Conservation (phyloP, 805 yeast species). For the Schwanniomyces polymorphus region DNA sequence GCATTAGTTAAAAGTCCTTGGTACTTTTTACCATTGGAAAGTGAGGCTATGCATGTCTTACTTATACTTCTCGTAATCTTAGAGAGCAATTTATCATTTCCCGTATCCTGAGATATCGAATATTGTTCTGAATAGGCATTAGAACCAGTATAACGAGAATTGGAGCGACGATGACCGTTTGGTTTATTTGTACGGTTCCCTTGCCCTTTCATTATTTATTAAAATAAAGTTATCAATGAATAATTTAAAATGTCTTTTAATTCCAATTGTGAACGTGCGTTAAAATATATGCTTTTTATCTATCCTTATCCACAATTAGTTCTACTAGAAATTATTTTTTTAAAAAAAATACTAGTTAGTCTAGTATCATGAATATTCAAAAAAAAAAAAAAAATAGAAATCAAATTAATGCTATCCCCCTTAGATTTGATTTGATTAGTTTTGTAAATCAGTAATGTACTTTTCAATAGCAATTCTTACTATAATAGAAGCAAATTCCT, state of each 20-base stretch:
- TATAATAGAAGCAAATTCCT: neutral
- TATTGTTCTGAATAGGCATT: constrained; percentile 3
- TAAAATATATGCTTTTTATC: neutral
- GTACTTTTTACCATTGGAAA: constrained; percentile 59
- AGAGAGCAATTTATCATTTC: constrained; percentile 53
- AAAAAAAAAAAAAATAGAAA: neutral
- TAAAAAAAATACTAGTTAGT: neutral
- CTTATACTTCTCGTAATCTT: constrained; percentile 61
- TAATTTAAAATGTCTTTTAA: neutral
- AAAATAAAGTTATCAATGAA: neutral
- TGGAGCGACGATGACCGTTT: constrained; percentile 25
- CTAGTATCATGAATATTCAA: neutral
- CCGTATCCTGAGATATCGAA: neutral
- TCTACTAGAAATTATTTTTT: neutral
- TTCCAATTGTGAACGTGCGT: neutral
- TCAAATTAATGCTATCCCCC: neutral
- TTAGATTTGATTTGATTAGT: neutral
- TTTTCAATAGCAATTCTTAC: neutral
- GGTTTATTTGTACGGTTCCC: constrained; percentile 13
- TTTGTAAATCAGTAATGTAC: neutral
- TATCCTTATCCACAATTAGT: neutral
- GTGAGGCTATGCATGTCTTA: constrained; percentile 54
- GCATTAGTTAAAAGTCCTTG: constrained; percentile 59
- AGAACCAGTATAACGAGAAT: constrained; percentile 14
- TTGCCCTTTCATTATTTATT: constrained; percentile 20